Base-by-base conservation (phyloP, 164 flowering plant genomes). In the Vitis rotundifolia region DNA sequence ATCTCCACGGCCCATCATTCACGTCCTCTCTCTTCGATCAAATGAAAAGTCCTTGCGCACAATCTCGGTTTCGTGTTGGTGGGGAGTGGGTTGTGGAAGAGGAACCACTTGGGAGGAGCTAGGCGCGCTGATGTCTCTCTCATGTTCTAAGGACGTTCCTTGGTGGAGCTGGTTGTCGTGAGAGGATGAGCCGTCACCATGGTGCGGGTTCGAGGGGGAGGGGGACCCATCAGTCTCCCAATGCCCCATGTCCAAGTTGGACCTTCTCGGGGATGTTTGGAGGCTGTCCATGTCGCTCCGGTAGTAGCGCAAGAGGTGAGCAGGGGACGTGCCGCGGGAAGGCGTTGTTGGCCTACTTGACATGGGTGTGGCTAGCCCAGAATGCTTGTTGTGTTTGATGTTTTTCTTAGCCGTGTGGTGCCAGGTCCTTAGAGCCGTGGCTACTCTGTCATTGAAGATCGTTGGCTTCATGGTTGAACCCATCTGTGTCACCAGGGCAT, bases 401-500 rank as follows among this genome's bases (percentile, higher is more conserved):
- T 87, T 83, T 69, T 84, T 91, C 67, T 67, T 87, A 0, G 93
- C 98, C 1, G 81, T 77, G 66, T 81, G 89, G 71, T 91, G 93
- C 96, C 98, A 92, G 12, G 76, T 83, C 14, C 67, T 69, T 11
- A 91, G 78, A 1, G 93, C 97, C 9, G 62, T 59, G 0, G 91
- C 92, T 11, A 89, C 87, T 66, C 87, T 79, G 9, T 93, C 94
- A 66, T 89, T 82, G 82, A 92, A 90, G 59, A 92, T 83, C 11
- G 92, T 84, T 4, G 92, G 86, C 61, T 85, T 91, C 98, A 91
- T 86, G 11, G 70, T 84, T 10, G 98, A 83, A 11, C 98, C 97
- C 98, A 93, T 93, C 94, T 93, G 98, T 67, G 92, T 87, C 1
- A 93, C 98, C 1, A 93, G 81, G 14, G 98, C 98, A 67, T 93